Base-by-base conservation (phyloP, 73 alveolate species). In the Breviolum minutum region DNA sequence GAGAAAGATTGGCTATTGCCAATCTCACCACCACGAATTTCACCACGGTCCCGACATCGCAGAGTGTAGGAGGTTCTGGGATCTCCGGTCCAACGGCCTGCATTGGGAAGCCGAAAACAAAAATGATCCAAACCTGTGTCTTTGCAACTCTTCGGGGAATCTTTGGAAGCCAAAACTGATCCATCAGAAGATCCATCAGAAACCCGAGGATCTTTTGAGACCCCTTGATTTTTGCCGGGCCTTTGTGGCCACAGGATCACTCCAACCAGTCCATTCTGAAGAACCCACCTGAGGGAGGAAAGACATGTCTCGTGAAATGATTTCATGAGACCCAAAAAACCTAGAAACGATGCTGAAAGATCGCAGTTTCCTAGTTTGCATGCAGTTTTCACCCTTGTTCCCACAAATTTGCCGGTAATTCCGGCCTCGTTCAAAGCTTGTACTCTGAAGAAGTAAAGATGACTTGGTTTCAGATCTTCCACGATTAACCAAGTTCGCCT, bases 351-450 rank as follows among this genome's bases (percentile, higher is more conserved):
- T 14, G 77, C 24, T 17, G n/a, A 1, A 17, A 17, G 2, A 68
- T 68, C 77, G n/a, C 77, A 68, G 17, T 68, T 17, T 68, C 24
- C 24, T 68, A 68, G 17, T 17, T 68, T 14, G 77, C 77, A 68
- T 68, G 77, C 17, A 17, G 77, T 22, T 40, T 40, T 40, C 54
- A 40, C 54, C 54, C 54, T 40, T 40, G 54, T 3, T 40, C 54
- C 54, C 54, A 40, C 54, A 40, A 40, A 40, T 40, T 40, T 2
- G 20, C 62, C 13, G 24, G 20, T 2, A 20, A n/a, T 11, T 13
- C 95, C 61, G 9, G 87, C 96, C 96, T 89, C 87, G 77, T 89
- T 89, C 86, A 89, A 60, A n/a, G 96, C 96, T 89, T 89, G 96
- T 62, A 89, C 96, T 19, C 96, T 68, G 87, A 89, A 89, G 96